Evolutionary conservation across 2,329 filamentous ascomycete species (phyloP), one percentile per base, ranked within the genome.

Genomic region (Diaporthe vaccinii): DNA sequence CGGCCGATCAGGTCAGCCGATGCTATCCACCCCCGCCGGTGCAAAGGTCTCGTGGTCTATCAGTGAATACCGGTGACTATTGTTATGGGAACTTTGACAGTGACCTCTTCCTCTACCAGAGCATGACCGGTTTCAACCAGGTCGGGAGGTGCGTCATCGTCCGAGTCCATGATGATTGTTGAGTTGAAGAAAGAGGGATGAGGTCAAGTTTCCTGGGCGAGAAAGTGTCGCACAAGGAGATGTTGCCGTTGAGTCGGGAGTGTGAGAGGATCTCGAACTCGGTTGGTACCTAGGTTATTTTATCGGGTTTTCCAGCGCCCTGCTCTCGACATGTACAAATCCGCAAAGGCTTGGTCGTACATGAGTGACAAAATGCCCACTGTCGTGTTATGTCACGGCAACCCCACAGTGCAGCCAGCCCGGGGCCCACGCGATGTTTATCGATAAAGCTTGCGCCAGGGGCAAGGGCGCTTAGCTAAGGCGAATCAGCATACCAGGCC

Each of bases 41-140:
- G 34, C 3, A n/a, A 20, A 41, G 46, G 25, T 14, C 25, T 68
- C 31, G 49, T 14, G 20, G 2, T 12, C 57, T 55, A 58, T 31
- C 28, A 22, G 17, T 39, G 77, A 83, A 76, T 86, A 92, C 93
- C 94, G 72, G 94, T 97, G 14, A 97, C 93, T 77, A 97, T 95
- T 0, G 94, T 96, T 78, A 97, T 95, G 25, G 94, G 94, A 1
- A 96, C 94, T 84, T 93, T 95, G 76, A 90, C 84, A 10, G 85
- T 83, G 65, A 88, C 87, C 76, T 91, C 89, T 61, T 89, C 86
- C 25, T 87, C 83, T 4, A 84, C 84, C 39, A 83, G 80, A 44
- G 81, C 81, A 20, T 80, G 77, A 77, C 83, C 84, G 7, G 87
- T 85, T 72, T 90, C 86, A 41, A 92, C 87, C 76, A 95, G 86